Base-by-base conservation (phyloP, 768 basidiomycete genomes). In the Rhizopogon roseolus region DNA sequence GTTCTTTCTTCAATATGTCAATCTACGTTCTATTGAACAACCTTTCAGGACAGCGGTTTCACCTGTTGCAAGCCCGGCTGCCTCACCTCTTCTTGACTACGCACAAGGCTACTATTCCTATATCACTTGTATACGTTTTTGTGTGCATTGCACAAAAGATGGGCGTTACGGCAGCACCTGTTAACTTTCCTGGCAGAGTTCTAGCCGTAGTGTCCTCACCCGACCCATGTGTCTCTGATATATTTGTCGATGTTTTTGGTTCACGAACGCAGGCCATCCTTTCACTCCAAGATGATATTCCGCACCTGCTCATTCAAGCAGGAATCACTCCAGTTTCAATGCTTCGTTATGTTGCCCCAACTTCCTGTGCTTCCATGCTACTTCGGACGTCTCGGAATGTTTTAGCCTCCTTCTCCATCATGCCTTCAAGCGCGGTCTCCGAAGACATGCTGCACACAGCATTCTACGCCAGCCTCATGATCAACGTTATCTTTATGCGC, bases 71-170 rank as follows among this genome's bases (percentile, higher is more conserved):
- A 48, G 79, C 82, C 55, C 77, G 78, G 44, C 85, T 84, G 56
- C 84, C 85, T 16, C 84, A 85, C 57, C 62, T 69, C 51, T 82
- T 85, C 60, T 72, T 87, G 19, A 71, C 70, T 1, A 72, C 73
- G 1, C 67, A 77, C 59, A 81, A 73, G 53, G 64, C 65, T 22
- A 78, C 81, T 0, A 75, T 86, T 41, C 84, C 85, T 0, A 77
- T 87, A 45, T 82, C 81, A 10, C 69, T 86, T 41, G 78, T 78
- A 38, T 82, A 80, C 65, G 62, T 84, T 22, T 87, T 84, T 55
- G 74, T 80, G 11, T 74, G 77, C 16, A 66, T 87, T 41, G 76
- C 76, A 16, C 72, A 75, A 14, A 74, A 80, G 34, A 62, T 86
- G 0, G 80, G 77, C 25, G 69, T 86, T 16, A 57, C 63, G 7